Evolutionary conservation across 768 basidiomycete genomes (phyloP).

Genomic region (Saitozyma podzolica): DNA sequence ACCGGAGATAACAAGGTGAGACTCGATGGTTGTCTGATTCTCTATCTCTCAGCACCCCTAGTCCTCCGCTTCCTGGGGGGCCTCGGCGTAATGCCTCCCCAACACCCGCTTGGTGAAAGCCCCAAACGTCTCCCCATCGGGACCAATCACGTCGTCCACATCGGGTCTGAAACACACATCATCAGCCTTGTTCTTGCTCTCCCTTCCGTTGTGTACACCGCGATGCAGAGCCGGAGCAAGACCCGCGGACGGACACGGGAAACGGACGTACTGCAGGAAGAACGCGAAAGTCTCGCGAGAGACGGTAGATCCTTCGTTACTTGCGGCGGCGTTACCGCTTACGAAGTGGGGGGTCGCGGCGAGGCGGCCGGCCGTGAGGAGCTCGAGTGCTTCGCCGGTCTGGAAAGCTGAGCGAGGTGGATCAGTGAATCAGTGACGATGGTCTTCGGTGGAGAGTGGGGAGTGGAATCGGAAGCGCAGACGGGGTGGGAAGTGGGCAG

Average conservation of each 20-base stretch:
- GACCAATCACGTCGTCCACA: conserved; percentile 70
- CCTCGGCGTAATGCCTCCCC: conserved; percentile 59
- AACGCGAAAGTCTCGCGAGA: conserved; percentile 72
- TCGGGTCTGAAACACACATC: conserved; percentile 66
- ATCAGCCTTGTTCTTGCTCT: no score
- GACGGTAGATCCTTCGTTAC: conserved; percentile 52
- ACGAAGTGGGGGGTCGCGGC: conserved; percentile 96
- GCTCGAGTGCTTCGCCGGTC: conserved; percentile 90
- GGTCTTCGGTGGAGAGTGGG: not conserved
- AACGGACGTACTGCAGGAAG: conserved; percentile 53
- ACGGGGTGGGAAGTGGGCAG: no score
- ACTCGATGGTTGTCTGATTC: not conserved
- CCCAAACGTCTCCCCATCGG: conserved; percentile 73
- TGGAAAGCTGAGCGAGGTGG: conserved; percentile 79
- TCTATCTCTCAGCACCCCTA: not conserved
- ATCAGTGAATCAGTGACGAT: conserved; percentile 38
- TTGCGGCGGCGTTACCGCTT: conserved; percentile 60
- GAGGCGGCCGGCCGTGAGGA: conserved; percentile 76
- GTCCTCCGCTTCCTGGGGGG: conserved; percentile 9
- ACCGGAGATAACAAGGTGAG: no score
- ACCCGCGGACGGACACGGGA: no score
- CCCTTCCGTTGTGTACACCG: no score
- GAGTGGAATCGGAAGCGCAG: no score
- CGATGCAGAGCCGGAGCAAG: no score
- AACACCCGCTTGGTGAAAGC: conserved; percentile 84